These are phyloP conservation scores for Lomentospora prolificans DNA, from an alignment of 2,329 filamentous ascomycete species.

Conservation along the genomic window DNA sequence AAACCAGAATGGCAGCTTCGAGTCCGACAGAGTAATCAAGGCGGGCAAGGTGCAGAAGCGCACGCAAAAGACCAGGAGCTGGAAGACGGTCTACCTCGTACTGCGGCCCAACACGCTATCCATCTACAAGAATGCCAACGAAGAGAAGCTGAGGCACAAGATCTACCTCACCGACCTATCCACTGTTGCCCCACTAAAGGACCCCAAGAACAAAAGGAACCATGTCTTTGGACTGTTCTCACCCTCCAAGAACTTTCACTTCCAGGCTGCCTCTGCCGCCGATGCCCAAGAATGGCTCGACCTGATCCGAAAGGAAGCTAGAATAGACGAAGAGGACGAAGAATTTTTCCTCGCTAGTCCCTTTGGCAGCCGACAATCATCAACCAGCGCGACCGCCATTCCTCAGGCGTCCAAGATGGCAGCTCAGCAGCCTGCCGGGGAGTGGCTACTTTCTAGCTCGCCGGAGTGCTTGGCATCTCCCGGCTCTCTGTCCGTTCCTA, in stretches of 20 bases:
- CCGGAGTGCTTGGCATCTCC: slow-evolving; percentile 43
- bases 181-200: slow-evolving; percentile 78
- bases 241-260: slow-evolving; percentile 80
- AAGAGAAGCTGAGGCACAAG: slow-evolving; percentile 81
- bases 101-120: slow-evolving; percentile 83
- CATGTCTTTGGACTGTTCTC: slow-evolving; percentile 91
- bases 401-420: slow-evolving; percentile 13
- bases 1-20: slow-evolving; percentile 90
- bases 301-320: slow-evolving; percentile 66
- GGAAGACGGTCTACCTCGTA: slow-evolving; percentile 85
- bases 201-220: slow-evolving; percentile 76
- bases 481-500: slow-evolving; percentile 21
- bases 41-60: slow-evolving; percentile 78
- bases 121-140: slow-evolving; percentile 85
- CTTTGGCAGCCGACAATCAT: slow-evolving; percentile 36
- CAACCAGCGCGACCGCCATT: slow-evolving; percentile 3
- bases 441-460: slow-evolving; percentile 45
- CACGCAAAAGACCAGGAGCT: slow-evolving; percentile 90
- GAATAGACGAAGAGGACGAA: slow-evolving; percentile 81
- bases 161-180: slow-evolving; percentile 84
- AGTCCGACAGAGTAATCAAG: slow-evolving; percentile 90
- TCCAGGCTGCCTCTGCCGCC: slow-evolving; percentile 62
- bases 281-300: slow-evolving; percentile 85
- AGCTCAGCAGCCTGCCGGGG: slow-evolving; percentile 20
- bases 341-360: slow-evolving; percentile 69